Base-by-base conservation (phyloP, 495 filamentous ascomycete genomes). In the Penicillium verhagenii region DNA sequence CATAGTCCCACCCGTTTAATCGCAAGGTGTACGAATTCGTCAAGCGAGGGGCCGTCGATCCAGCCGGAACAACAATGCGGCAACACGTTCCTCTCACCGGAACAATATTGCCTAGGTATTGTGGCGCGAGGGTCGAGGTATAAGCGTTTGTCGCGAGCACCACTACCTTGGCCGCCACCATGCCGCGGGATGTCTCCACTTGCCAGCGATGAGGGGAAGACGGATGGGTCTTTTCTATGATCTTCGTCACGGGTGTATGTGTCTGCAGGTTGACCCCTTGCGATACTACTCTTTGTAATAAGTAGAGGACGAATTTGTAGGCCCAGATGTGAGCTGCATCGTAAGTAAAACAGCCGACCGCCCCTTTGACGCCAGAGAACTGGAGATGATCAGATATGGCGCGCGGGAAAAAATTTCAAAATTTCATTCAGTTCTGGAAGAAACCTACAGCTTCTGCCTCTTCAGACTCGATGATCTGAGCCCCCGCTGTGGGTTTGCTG, bases 71-170 rank as follows among this genome's bases (percentile, higher is more conserved):
- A 14, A 61, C 58, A 28, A 73, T 75, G 6, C 69, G 70, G 49
- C 67, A 53, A 25, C 67, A 70, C 20, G 66, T 65, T 2, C 88
- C 89, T 18, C 86, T 72, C 0, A 90, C 87, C 0, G 91, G 91
- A 16, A 92, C 82, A 56, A 96, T 88, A 19, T 90, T 77, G 50
- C 86, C 84, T 38, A 72, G 68, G 58, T 93, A 90, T 8, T 72
- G 58, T 0, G 88, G 89, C 3, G 90, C 74, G 3, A 96, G 72
- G 51, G 84, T 73, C 0, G 88, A 86, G 0, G 89, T 92, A 57
- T 94, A 93, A 4, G 74, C 91, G 60, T 96, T 96, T 1, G 86
- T 91, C 0, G 88, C 83, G 20, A 94, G 74, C 6, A 95, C 73
- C n/a, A 95, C 80, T 25, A 80, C 72, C 2, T 72, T 71, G 0